These are phyloP conservation scores for Colletotrichum chlorophyti DNA, from an alignment of 2,329 filamentous ascomycete genomes.

Conservation along the genomic window DNA sequence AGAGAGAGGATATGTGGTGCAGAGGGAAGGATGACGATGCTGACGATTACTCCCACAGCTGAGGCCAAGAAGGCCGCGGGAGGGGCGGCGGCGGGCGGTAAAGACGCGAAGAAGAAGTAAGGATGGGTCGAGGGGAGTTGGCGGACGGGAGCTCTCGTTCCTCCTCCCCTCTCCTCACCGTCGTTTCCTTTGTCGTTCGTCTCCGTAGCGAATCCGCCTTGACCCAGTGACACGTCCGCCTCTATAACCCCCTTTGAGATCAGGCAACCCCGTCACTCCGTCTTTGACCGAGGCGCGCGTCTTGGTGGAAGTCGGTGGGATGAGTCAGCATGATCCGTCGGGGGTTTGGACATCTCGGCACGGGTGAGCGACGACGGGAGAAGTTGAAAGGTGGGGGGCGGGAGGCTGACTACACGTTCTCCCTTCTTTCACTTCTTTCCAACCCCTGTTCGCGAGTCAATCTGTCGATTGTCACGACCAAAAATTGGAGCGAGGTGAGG, in stretches of 20 bases:
- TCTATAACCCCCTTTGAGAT: too few species aligned
- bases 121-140: not conserved
- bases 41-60: slow-evolving; percentile 43
- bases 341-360: too few species aligned
- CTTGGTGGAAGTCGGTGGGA: not conserved
- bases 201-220: not conserved
- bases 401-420: too few species aligned
- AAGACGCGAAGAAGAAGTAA: slow-evolving; percentile 33
- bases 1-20: not conserved
- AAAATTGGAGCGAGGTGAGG: too few species aligned
- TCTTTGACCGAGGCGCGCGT: too few species aligned
- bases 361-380: too few species aligned
- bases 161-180: not conserved
- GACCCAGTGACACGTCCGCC: too few species aligned
- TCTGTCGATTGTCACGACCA: too few species aligned
- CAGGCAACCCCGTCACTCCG: too few species aligned
- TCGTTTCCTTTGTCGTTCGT: not conserved
- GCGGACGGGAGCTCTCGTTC: not conserved
- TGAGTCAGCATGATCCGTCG: not conserved
- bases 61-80: slow-evolving; percentile 56
- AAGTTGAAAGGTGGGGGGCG: not conserved
- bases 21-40: not conserved
- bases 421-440: too few species aligned
- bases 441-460: too few species aligned
- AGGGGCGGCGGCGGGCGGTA: slow-evolving; percentile 38